phyloP scores from a whole-genome alignment of 768 basidiomycete species.

The Kwoniella sp. region DNA sequence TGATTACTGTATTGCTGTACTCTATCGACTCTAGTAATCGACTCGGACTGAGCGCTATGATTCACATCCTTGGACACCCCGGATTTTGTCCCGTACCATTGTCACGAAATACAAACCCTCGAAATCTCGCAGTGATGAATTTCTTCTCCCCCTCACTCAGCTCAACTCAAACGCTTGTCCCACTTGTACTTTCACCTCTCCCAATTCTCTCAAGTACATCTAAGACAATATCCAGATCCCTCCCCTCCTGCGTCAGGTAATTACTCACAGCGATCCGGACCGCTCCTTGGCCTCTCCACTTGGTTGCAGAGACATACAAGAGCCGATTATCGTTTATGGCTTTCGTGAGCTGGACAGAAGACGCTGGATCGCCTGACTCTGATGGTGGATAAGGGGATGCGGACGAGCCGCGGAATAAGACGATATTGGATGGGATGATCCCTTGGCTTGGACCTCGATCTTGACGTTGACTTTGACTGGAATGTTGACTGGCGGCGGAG shows the following conservation, averaged over 20 bases:
- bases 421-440: constrained; percentile 56
- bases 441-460: not conserved
- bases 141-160: no score
- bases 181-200: no score
- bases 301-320: constrained; percentile 57
- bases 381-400: constrained; percentile 32
- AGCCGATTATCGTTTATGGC: constrained; percentile 56
- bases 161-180: no score
- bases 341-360: constrained; percentile 36
- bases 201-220: constrained; percentile 41
- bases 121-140: no score
- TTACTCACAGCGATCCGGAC: constrained; percentile 58
- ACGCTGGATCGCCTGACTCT: constrained; percentile 21
- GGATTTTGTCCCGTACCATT: no score
- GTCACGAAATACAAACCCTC: no score
- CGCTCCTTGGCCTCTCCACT: constrained; percentile 56
- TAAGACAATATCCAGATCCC: constrained; percentile 35
- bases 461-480: no score
- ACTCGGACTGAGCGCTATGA: no score
- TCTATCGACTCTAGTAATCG: no score
- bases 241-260: constrained; percentile 45
- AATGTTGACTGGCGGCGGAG: not conserved
- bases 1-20: no score
- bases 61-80: no score
- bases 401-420: constrained; percentile 53